These are phyloP conservation scores for Hymenoscyphus occultus DNA, from an alignment of 2,329 filamentous ascomycete species.

Conservation along the genomic window DNA sequence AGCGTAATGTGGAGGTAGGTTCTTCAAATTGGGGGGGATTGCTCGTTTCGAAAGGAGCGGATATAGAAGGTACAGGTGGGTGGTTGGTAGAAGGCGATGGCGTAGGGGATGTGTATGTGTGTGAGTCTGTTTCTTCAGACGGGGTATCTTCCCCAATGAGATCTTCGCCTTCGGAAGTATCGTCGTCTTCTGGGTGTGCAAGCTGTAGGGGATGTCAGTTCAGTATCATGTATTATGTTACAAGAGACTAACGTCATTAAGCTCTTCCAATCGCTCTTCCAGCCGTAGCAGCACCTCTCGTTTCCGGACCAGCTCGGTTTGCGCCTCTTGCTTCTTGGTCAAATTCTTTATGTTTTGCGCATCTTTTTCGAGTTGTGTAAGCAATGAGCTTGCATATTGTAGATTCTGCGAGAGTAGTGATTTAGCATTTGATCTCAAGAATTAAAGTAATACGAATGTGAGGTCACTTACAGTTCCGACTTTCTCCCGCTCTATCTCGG, in stretches of 20 bases:
- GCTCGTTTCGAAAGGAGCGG: background rate
- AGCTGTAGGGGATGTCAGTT: conserved; percentile 37
- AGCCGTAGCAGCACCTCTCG: conserved; percentile 65
- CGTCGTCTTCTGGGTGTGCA: conserved; percentile 28
- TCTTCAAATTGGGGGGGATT: conserved; percentile 7
- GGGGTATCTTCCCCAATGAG: conserved; percentile 53
- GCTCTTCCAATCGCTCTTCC: conserved; percentile 62
- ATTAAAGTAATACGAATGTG: background rate
- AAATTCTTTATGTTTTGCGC: conserved; percentile 57
- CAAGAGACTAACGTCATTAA: conserved; percentile 54
- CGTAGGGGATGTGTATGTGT: conserved; percentile 17
- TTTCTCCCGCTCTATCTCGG: conserved; percentile 64
- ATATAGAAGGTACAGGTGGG: conserved; percentile 6
- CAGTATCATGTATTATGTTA: conserved; percentile 1
- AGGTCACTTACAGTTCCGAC: conserved; percentile 47
- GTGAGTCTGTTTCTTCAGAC: conserved; percentile 39
- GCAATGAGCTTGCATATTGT: conserved; percentile 65
- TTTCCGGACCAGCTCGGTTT: conserved; percentile 62
- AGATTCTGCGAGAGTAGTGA: conserved; percentile 55
- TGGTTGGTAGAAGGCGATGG: conserved; percentile 5
- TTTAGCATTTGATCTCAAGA: background rate
- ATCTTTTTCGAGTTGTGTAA: conserved; percentile 70
- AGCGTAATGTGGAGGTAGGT: conserved; percentile 26
- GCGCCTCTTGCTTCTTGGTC: conserved; percentile 56
- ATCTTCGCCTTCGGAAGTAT: conserved; percentile 53